phyloP scores from a whole-genome alignment of 371 early-diverging fungal genomes.

The Fennellomyces sp. region DNA sequence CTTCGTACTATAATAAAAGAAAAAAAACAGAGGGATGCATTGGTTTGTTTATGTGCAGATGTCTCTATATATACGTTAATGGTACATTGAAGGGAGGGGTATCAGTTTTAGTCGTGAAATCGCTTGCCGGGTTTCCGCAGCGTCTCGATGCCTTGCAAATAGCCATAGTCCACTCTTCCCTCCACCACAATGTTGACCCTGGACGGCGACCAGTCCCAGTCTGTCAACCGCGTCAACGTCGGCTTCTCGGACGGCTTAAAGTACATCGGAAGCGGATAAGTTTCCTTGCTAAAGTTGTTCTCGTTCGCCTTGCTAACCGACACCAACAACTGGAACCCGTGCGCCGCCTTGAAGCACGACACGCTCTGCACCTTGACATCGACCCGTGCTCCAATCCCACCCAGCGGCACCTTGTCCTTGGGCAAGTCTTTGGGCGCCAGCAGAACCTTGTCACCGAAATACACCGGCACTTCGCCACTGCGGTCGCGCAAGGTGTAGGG shows the following conservation, averaged over 20 bases:
- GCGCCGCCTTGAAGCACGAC: not conserved
- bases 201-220: not conserved
- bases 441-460: constrained; percentile 27
- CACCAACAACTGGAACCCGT: not conserved
- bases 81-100: too few species aligned
- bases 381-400: constrained; percentile 17
- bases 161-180: constrained; percentile 11
- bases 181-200: not conserved
- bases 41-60: too few species aligned
- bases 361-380: constrained; percentile 6
- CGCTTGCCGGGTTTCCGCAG: constrained; percentile 1
- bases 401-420: not conserved
- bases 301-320: not conserved
- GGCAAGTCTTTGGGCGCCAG: constrained; percentile 11
- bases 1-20: too few species aligned
- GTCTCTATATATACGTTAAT: too few species aligned
- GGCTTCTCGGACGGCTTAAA: constrained; percentile 26
- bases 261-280: constrained; percentile 25
- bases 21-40: too few species aligned
- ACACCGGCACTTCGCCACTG: constrained; percentile 23
- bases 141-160: constrained; percentile 7
- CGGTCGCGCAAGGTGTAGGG: not conserved
- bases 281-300: not conserved
- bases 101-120: not conserved
- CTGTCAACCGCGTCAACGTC: not conserved